These are phyloP conservation scores for Aurifilum marmelostoma DNA, from an alignment of 2,329 filamentous ascomycete genomes.

Conservation along the genomic window DNA sequence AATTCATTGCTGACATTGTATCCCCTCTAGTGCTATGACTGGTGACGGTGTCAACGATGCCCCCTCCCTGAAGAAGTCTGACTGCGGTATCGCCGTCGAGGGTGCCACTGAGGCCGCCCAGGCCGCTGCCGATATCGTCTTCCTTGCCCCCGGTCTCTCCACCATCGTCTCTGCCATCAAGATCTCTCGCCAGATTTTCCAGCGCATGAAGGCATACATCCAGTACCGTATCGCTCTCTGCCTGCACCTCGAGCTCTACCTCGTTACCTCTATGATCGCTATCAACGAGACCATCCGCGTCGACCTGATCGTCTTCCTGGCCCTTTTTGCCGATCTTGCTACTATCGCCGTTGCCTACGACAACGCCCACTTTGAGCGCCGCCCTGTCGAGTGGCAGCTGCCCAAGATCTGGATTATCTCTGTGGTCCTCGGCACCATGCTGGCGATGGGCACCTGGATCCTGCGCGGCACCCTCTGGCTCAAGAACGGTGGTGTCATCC, in stretches of 20 bases:
- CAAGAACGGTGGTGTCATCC: slow-evolving; percentile 70
- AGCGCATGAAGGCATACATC: slow-evolving; percentile 78
- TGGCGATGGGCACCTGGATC: slow-evolving; percentile 74
- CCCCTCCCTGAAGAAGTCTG: slow-evolving; percentile 73
- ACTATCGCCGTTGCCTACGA: slow-evolving; percentile 81
- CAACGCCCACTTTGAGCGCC: slow-evolving; percentile 74
- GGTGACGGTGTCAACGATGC: slow-evolving; percentile 78
- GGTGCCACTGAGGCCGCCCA: slow-evolving; percentile 74
- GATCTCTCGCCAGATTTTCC: slow-evolving; percentile 74
- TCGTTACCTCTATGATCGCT: slow-evolving; percentile 78
- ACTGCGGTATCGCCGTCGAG: slow-evolving; percentile 75
- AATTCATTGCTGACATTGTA: background rate
- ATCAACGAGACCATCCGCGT: slow-evolving; percentile 75
- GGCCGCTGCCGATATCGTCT: slow-evolving; percentile 74
- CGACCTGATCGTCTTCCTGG: slow-evolving; percentile 78
- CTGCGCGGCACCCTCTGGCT: slow-evolving; percentile 72
- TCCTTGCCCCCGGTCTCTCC: slow-evolving; percentile 71
- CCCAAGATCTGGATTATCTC: slow-evolving; percentile 82
- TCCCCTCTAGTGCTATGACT: slow-evolving; percentile 67
- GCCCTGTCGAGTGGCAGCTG: slow-evolving; percentile 79
- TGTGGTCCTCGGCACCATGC: slow-evolving; percentile 67
- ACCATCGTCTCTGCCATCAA: slow-evolving; percentile 75
- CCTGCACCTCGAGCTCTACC: slow-evolving; percentile 75
- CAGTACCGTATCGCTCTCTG: slow-evolving; percentile 78
- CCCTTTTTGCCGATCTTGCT: slow-evolving; percentile 77